Conservation (phyloP, 2,329 filamentous ascomycete genomes). For the Fusarium chuoi region DNA sequence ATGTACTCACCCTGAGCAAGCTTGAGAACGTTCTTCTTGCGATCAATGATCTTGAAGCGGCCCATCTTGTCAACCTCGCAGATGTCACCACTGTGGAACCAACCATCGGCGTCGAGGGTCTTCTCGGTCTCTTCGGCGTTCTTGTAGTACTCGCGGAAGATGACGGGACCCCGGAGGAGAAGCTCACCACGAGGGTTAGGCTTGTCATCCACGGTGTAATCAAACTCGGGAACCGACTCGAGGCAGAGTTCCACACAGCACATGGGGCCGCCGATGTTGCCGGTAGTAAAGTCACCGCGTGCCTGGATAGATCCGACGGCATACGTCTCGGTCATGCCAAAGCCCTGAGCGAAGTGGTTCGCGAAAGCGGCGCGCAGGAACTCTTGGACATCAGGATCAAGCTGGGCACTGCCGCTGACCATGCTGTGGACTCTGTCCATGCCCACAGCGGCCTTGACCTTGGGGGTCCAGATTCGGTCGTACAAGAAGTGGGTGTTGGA, state of each 20-base stretch:
- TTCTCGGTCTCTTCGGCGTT: constrained; percentile 89
- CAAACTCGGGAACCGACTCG: constrained; percentile 90
- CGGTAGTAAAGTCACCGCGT: constrained; percentile 75
- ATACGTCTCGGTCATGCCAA: constrained; percentile 94
- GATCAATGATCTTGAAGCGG: constrained; percentile 92
- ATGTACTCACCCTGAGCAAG: constrained; percentile 98
- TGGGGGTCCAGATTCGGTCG: constrained; percentile 90
- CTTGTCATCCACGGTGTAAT: constrained; percentile 88
- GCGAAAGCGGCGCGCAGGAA: constrained; percentile 88
- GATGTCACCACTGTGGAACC: constrained; percentile 98
- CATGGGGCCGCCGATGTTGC: constrained; percentile 82
- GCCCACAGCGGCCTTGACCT: constrained; percentile 85
- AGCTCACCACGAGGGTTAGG: constrained; percentile 92
- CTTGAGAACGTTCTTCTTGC: constrained; percentile 99
- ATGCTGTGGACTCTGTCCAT: constrained; percentile 78
- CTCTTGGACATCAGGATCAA: constrained; percentile 87
- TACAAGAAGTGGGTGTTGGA: constrained; percentile 82
- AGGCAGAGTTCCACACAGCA: constrained; percentile 80
- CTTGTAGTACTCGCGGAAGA: constrained; percentile 91
- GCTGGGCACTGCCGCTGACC: constrained; percentile 88
- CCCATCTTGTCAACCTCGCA: constrained; percentile 85
- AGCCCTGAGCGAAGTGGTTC: constrained; percentile 85
- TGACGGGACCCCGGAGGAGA: constrained; percentile 79
- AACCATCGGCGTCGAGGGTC: constrained; percentile 85
- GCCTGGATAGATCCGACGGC: constrained; percentile 78